Evolutionary conservation across 371 early-diverging fungal species (phyloP).

Genomic region (Actinomucor elegans): DNA sequence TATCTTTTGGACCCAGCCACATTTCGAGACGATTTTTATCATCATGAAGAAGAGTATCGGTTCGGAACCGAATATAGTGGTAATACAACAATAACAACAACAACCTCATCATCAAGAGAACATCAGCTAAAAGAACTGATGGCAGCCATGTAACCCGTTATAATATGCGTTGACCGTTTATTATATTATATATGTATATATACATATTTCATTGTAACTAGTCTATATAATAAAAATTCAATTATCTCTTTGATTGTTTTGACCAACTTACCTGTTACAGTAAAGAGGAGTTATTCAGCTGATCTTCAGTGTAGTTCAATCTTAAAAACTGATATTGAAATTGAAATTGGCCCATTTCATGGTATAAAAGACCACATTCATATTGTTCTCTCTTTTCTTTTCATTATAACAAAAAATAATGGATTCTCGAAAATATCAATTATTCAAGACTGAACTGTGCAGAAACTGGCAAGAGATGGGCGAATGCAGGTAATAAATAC

Average conservation of each 20-base stretch:
- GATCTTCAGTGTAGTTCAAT: conserved; percentile 16
- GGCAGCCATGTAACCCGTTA: no score
- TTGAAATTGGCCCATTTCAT: conserved; percentile 10
- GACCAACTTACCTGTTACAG: no score
- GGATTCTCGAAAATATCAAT: conserved; percentile 32
- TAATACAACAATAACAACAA: conserved; percentile 2
- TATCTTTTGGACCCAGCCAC: conserved; percentile 19
- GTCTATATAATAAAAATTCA: no score
- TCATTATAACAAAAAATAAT: neutral
- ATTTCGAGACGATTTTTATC: no score
- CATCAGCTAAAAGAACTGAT: no score
- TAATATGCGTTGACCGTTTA: no score
- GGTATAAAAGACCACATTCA: neutral
- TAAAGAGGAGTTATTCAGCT: no score
- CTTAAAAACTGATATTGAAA: conserved; percentile 22
- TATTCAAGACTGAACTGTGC: conserved; percentile 96
- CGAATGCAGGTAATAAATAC: conserved; percentile 16
- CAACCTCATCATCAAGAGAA: no score
- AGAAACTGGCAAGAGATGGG: conserved; percentile 79
- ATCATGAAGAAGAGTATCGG: no score
- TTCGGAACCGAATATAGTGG: conserved; percentile 13
- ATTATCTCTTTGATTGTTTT: no score
- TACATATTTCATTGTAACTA: no score
- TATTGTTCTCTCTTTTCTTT: conserved; percentile 1
- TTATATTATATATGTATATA: no score